A percentile compares a stretch with the other conserved stretches of the same genome.
phyloP scores from a whole-genome alignment of 1,139 yeast species.

The Martiniozyma asiatica region DNA sequence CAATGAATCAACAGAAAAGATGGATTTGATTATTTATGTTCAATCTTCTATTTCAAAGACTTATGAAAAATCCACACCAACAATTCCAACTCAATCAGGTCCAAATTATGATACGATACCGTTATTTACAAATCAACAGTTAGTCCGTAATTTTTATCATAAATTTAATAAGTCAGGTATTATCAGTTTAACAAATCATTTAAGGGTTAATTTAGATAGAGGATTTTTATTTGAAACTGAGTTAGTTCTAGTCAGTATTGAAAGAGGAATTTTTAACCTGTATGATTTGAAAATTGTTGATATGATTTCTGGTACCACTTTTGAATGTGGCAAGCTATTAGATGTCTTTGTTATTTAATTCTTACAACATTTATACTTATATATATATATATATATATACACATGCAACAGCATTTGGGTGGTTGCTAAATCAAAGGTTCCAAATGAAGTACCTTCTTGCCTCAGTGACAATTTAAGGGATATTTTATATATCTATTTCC shows the following conservation, averaged over 20 bases:
- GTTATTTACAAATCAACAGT: constrained; percentile 16
- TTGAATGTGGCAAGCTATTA: constrained; percentile 59
- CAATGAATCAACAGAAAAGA: constrained; percentile 37
- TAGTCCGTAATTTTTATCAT: constrained; percentile 18
- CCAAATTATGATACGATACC: constrained; percentile 17
- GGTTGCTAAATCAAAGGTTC: too few relatives aligned
- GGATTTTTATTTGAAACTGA: constrained; percentile 55
- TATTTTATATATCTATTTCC: too few relatives aligned
- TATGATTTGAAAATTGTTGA: constrained; percentile 60
- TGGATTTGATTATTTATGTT: constrained; percentile 29
- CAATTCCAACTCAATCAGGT: constrained; percentile 19
- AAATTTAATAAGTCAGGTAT: constrained; percentile 31
- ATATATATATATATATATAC: neutral
- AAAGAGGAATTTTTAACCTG: constrained; percentile 52
- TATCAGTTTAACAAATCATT: constrained; percentile 52
- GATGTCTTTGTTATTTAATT: constrained; percentile 46
- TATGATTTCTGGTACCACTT: constrained; percentile 50
- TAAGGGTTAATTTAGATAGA: constrained; percentile 45
- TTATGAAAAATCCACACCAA: constrained; percentile 27
- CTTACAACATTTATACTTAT: neutral
- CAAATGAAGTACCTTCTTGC: too few relatives aligned
- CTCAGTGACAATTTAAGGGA: too few relatives aligned
- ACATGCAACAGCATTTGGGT: too few relatives aligned
- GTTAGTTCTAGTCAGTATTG: constrained; percentile 47
- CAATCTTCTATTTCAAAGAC: constrained; percentile 21